phyloP scores from a whole-genome alignment of 73 alveolate species.

The Effrenium voratum region DNA sequence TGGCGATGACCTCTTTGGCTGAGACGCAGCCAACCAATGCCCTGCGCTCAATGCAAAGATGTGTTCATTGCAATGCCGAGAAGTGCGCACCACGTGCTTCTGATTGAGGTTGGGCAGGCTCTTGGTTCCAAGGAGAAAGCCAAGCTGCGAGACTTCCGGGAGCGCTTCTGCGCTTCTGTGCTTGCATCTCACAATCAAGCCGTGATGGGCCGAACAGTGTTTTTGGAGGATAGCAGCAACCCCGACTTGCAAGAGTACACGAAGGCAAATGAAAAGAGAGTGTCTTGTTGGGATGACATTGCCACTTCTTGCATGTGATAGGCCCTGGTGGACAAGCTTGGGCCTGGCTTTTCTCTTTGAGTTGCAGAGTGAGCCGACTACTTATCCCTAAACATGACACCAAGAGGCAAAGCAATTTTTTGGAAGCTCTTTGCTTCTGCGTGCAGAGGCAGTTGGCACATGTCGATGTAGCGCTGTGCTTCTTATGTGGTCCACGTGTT shows the following conservation, averaged over 20 bases:
- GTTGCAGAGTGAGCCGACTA: neutral
- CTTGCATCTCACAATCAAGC: neutral
- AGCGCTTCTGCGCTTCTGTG: neutral
- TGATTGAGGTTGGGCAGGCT: neutral
- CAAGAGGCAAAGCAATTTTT: too few species aligned
- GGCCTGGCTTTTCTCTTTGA: constrained; percentile 69
- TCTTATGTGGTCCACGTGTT: too few species aligned
- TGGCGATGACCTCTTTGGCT: constrained; percentile 78
- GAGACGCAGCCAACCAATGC: constrained; percentile 28
- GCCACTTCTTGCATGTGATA: neutral
- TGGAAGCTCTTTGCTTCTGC: too few species aligned
- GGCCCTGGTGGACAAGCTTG: constrained; percentile 71
- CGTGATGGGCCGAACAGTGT: too few species aligned
- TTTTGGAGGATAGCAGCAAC: constrained; percentile 57
- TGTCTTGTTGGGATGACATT: neutral
- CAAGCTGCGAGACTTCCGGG: constrained; percentile 82
- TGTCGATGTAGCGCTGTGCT: too few species aligned
- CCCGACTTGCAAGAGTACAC: constrained; percentile 83
- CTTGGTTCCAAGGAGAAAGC: constrained; percentile 76
- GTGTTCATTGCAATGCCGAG: neutral
- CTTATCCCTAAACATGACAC: too few species aligned
- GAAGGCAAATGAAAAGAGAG: neutral
- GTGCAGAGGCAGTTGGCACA: too few species aligned
- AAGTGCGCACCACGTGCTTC: neutral
- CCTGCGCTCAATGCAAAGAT: neutral